Evolutionary conservation across 1,284 basidiomycete species (phyloP), one percentile per base, ranked within the genome.

Genomic region (Meira miltonrushii): DNA sequence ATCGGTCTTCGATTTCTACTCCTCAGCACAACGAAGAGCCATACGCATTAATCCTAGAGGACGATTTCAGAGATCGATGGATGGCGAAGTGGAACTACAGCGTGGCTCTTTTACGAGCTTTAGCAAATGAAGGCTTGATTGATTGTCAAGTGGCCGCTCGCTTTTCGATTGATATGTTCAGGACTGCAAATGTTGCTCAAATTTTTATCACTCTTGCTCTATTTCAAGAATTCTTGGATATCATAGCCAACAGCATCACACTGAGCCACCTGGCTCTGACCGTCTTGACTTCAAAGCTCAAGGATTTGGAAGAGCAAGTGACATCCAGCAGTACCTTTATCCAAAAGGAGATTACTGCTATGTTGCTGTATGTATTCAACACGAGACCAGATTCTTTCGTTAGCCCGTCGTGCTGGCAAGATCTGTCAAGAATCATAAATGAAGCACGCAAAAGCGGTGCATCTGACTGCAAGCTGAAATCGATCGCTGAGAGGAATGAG

Each of bases 91-190:
- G 90, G 74, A 83, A 83, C 12, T 94, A 92, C 78, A 86, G 86
- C 85, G 54, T 72, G 13, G 61, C 66, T 10, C 68, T 77, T 1
- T 80, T 94, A 38, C 85, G 87, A 23, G 84, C 86, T 5, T 88
- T 95, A 72, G 89, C 90, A 75, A 81, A 84, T 0, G 88, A 90
- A 68, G 85, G 87, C 13, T 83, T 98, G 10, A 84, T 97, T 21
- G 92, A 95, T 66, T 85, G 86, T 53, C 83, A 85, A 19, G 85
- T 87, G 0, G 88, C 94, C 72, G 83, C 91, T 10, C 81, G 83
- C 7, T 97, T 92, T 92, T 80, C 94, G 48, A 85, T 90, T 12
- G 86, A 90, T 56, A 87, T 88, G 68, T 84, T 93, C 81, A 77
- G 80, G 7, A 81, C 81, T 0, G 87, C 87, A 66, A 92, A 92